phyloP scores from a whole-genome alignment of 2,329 filamentous ascomycete species.

The Ascochyta clinopodiicola region DNA sequence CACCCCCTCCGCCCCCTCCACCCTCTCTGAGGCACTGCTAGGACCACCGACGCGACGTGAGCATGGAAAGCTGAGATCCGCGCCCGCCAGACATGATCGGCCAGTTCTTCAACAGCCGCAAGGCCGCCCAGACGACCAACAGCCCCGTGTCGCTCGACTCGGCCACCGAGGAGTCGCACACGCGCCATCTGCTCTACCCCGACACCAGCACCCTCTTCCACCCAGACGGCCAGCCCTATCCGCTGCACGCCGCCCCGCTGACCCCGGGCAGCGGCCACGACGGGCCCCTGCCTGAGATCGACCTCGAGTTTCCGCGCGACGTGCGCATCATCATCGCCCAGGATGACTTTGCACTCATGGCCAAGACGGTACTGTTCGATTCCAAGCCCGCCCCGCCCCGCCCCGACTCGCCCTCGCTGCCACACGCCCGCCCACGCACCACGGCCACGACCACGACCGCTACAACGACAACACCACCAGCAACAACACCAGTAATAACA shows the following conservation, averaged over 20 bases:
- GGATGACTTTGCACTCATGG: conserved; percentile 46
- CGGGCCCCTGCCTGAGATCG: conserved; percentile 49
- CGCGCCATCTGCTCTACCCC: conserved; percentile 51
- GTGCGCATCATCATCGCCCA: conserved; percentile 54
- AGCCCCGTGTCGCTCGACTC: conserved; percentile 41
- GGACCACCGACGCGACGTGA: background rate
- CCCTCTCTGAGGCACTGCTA: conserved; percentile 15
- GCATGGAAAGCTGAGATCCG: conserved; percentile 16
- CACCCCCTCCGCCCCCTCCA: background rate
- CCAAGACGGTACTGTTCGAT: conserved; percentile 51
- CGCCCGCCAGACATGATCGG: conserved; percentile 46
- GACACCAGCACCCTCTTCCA: conserved; percentile 46
- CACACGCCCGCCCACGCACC: conserved; percentile 31
- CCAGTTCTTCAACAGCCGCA: conserved; percentile 49
- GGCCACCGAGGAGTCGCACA: conserved; percentile 51
- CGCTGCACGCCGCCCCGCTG: conserved; percentile 38
- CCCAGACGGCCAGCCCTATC: conserved; percentile 46
- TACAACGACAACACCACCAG: conserved; percentile 27
- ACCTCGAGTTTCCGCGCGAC: conserved; percentile 51
- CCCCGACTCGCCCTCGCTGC: conserved; percentile 32
- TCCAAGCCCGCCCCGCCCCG: conserved; percentile 47
- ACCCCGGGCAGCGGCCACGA: conserved; percentile 43
- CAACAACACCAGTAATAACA: conserved; percentile 27
- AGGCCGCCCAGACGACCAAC: conserved; percentile 24
- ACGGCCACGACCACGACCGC: conserved; percentile 14